Evolutionary conservation across 129 eudicot species (phyloP).

Genomic region (Flaveria trinervia): DNA sequence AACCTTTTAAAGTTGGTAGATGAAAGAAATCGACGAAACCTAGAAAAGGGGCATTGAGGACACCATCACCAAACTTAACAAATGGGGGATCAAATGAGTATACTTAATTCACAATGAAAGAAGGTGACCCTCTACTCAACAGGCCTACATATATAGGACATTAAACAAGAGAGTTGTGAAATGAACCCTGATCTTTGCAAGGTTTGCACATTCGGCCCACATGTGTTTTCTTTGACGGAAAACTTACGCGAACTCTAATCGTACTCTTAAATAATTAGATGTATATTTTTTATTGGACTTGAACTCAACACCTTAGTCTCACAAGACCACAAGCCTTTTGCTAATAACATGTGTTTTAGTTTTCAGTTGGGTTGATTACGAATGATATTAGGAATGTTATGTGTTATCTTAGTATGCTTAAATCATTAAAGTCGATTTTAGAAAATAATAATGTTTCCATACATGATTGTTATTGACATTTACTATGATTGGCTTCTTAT

Average conservation of each 20-base stretch:
- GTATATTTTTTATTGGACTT: too few species aligned
- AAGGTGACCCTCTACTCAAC: conserved; percentile 36
- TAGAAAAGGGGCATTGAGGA: conserved; percentile 36
- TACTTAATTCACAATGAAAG: conserved; percentile 30
- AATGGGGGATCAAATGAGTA: conserved; percentile 25
- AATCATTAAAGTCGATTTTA: too few species aligned
- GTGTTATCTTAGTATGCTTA: background rate
- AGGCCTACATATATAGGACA: conserved; percentile 27
- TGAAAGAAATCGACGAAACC: conserved; percentile 37
- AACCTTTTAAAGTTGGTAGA: conserved; percentile 33
- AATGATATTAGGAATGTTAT: too few species aligned
- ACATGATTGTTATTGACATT: too few species aligned
- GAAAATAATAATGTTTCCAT: too few species aligned
- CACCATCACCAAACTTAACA: conserved; percentile 28
- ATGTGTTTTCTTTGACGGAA: background rate
- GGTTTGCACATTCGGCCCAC: background rate
- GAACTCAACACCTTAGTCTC: too few species aligned
- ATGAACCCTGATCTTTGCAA: background rate
- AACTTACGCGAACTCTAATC: too few species aligned
- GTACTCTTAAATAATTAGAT: too few species aligned
- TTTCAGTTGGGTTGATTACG: too few species aligned
- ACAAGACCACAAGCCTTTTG: too few species aligned
- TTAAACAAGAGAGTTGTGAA: background rate
- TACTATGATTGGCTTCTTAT: background rate
- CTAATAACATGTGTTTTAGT: too few species aligned